A percentile compares a stretch with the other conserved stretches of the same genome.
Conservation (phyloP, 2,329 filamentous ascomycete genomes). For the Exophiala spinifera region DNA sequence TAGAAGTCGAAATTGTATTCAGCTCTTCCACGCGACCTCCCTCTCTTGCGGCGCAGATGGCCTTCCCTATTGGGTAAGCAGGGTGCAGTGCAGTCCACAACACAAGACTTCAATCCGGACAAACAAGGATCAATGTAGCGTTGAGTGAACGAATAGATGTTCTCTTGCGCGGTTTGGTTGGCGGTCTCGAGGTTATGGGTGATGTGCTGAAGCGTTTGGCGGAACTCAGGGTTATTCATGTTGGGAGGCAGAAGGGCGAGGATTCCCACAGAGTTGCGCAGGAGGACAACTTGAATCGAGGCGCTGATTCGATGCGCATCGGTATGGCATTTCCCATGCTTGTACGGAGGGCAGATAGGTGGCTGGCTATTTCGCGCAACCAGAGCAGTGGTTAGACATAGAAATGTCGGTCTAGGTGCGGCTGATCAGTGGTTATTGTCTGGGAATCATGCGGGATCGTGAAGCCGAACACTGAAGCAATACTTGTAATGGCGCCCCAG, state of each 20-base stretch:
- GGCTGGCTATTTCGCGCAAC: too few species aligned
- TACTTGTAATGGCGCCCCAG: too few species aligned
- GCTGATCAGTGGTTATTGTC: neutral
- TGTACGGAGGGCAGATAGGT: neutral
- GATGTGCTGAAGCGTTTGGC: conserved; percentile 90
- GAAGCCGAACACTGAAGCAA: too few species aligned
- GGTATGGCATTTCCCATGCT: conserved; percentile 21
- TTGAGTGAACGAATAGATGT: conserved; percentile 85
- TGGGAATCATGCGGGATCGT: neutral
- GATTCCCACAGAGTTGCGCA: neutral
- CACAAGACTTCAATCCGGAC: conserved; percentile 59
- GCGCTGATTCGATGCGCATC: conserved; percentile 16
- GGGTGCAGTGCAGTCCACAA: conserved; percentile 67
- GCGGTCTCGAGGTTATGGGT: conserved; percentile 85
- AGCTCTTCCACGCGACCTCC: conserved; percentile 58
- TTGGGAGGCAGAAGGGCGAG: conserved; percentile 8
- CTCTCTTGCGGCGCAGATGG: conserved; percentile 67
- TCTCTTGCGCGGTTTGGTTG: conserved; percentile 86
- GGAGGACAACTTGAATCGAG: neutral
- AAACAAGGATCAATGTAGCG: conserved; percentile 82
- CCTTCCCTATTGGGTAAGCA: conserved; percentile 69
- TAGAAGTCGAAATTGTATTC: conserved; percentile 96
- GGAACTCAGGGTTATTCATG: conserved; percentile 51
- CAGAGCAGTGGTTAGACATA: neutral
- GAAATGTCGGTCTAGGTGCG: neutral